phyloP scores from a whole-genome alignment of 179 eudicot species.

The Carnegiea gigantea region DNA sequence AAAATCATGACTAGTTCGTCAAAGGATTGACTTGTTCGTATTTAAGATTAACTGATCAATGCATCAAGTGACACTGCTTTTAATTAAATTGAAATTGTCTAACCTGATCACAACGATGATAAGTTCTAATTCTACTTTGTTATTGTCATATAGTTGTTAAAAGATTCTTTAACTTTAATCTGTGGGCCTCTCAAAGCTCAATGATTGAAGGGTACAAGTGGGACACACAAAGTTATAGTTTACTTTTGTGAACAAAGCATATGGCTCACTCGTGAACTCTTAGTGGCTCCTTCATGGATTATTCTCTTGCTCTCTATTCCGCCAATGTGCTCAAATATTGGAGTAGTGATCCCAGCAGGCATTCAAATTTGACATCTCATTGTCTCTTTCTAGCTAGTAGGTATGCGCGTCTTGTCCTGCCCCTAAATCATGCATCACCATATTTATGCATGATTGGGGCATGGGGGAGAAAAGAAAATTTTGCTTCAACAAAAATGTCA shows the following conservation, averaged over 20 bases:
- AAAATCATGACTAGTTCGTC: too few relatives aligned
- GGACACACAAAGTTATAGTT: not conserved
- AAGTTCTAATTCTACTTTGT: too few relatives aligned
- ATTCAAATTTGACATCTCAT: not conserved
- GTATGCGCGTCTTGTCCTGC: slow-evolving; percentile 1
- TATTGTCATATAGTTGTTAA: not conserved
- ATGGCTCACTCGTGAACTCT: not conserved
- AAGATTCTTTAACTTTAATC: not conserved
- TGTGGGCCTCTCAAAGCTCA: slow-evolving; percentile 2
- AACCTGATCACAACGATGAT: too few relatives aligned
- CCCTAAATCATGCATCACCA: not conserved
- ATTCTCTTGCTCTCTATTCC: not conserved
- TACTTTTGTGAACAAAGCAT: slow-evolving; percentile 1
- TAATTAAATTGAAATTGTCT: too few relatives aligned
- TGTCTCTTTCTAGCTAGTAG: not conserved
- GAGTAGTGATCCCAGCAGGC: not conserved
- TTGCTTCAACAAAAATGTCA: not conserved
- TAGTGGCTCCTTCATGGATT: not conserved
- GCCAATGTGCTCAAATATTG: not conserved
- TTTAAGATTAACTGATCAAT: too few relatives aligned
- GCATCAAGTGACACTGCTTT: too few relatives aligned
- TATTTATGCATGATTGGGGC: not conserved
- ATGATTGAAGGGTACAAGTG: slow-evolving; percentile 5
- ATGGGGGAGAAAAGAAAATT: not conserved
- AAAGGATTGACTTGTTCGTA: too few relatives aligned